These are phyloP conservation scores for Candida pseudoglaebosa DNA, from an alignment of 805 yeast genomes.

Conservation along the genomic window DNA sequence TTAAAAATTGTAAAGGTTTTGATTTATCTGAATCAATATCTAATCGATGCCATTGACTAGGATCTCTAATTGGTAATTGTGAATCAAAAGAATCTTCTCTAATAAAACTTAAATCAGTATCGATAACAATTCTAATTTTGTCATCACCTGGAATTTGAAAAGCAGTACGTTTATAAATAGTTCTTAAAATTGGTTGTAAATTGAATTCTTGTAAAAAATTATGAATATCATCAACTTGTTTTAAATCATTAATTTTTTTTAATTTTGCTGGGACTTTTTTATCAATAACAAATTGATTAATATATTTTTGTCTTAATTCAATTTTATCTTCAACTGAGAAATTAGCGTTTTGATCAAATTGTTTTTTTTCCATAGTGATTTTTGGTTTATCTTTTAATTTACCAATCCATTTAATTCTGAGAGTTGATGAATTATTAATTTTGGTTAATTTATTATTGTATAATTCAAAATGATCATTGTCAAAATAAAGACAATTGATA, in stretches of 20 bases:
- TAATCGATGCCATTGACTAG: conserved; percentile 83
- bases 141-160: conserved; percentile 98
- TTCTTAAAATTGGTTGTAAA: conserved; percentile 81
- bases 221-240: conserved; percentile 49
- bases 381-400: conserved; percentile 72
- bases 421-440: conserved; percentile 63
- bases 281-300: conserved; percentile 66
- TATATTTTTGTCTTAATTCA: conserved; percentile 73
- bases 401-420: conserved; percentile 91
- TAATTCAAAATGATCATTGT: conserved; percentile 74
- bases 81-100: conserved; percentile 88
- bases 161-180: conserved; percentile 87
- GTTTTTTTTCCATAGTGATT: conserved; percentile 75
- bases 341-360: conserved; percentile 51
- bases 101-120: conserved; percentile 80
- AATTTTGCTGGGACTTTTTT: conserved; percentile 45
- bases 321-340: conserved; percentile 61
- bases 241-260: conserved; percentile 56
- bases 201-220: conserved; percentile 58
- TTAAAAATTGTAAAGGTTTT: conserved; percentile 65
- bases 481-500: conserved; percentile 84
- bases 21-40: conserved; percentile 79
- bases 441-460: conserved; percentile 82
- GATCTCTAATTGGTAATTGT: conserved; percentile 85
- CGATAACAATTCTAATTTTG: conserved; percentile 83